Evolutionary conservation across 2,329 filamentous ascomycete genomes (phyloP).

Genomic region (Lasiodiplodia gonubiensis): DNA sequence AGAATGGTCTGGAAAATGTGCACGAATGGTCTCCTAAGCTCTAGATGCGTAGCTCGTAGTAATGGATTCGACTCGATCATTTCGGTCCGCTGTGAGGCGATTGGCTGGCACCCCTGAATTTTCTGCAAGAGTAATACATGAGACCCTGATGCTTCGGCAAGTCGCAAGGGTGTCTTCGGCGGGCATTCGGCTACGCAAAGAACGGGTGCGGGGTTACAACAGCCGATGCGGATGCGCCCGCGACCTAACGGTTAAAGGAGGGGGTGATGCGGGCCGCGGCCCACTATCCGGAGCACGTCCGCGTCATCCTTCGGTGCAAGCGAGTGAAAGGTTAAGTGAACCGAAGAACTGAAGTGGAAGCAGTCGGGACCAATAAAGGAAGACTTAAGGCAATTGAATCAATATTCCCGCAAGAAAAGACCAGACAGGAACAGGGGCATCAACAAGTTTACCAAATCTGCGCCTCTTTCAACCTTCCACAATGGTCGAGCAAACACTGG

Average conservation of each 20-base stretch:
- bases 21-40: slow-evolving; percentile 24
- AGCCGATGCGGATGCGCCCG: slow-evolving; percentile 10
- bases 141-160: not conserved
- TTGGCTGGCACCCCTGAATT: not conserved
- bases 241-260: not conserved
- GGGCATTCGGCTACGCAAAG: not conserved
- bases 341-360: not conserved
- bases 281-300: slow-evolving; percentile 16
- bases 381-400: not conserved
- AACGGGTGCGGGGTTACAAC: slow-evolving; percentile 1
- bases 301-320: slow-evolving; percentile 1
- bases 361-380: not conserved
- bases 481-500: slow-evolving; percentile 28
- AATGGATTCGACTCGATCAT: not conserved
- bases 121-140: not conserved
- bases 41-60: not conserved
- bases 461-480: not conserved
- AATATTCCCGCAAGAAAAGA: not conserved
- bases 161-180: not conserved
- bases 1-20: slow-evolving; percentile 44
- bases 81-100: not conserved
- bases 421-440: not conserved
- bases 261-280: not conserved
- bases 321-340: not conserved
- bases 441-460: not conserved